A percentile compares a stretch with the other conserved stretches of the same genome.
Conservation (phyloP, 805 yeast species). For the Scheffersomyces ergatensis region DNA sequence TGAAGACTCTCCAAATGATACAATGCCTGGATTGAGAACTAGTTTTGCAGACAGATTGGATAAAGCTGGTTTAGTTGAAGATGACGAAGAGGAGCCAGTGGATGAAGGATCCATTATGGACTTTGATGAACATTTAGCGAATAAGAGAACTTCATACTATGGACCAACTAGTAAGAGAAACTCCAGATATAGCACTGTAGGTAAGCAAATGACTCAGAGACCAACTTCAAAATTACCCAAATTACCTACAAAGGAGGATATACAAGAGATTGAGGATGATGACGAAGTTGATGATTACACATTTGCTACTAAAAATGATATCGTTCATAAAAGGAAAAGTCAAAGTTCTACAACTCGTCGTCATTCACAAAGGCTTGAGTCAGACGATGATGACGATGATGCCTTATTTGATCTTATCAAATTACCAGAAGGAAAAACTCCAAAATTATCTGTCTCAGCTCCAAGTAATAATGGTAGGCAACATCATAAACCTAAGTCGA, state of each 20-base stretch:
- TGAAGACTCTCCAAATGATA: background rate
- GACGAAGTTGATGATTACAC: conserved; percentile 31
- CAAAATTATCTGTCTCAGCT: conserved; percentile 5
- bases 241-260: conserved; percentile 19
- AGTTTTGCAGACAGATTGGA: conserved; percentile 43
- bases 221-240: conserved; percentile 28
- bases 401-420: conserved; percentile 44
- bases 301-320: conserved; percentile 35
- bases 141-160: conserved; percentile 38
- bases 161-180: conserved; percentile 25
- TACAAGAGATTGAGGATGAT: conserved; percentile 5
- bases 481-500: conserved; percentile 18
- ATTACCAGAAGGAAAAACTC: conserved; percentile 39
- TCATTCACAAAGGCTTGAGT: conserved; percentile 10
- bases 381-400: conserved; percentile 21
- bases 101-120: conserved; percentile 40
- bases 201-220: conserved; percentile 11
- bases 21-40: conserved; percentile 30
- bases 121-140: conserved; percentile 38
- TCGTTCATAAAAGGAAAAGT: conserved; percentile 15
- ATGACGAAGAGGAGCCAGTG: conserved; percentile 27
- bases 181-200: conserved; percentile 19
- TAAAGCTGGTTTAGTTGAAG: conserved; percentile 28
- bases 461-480: background rate
- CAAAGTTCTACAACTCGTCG: conserved; percentile 8